These are phyloP conservation scores for Ambispora gerdemannii DNA, from an alignment of 192 early-diverging fungal species.

Conservation along the genomic window DNA sequence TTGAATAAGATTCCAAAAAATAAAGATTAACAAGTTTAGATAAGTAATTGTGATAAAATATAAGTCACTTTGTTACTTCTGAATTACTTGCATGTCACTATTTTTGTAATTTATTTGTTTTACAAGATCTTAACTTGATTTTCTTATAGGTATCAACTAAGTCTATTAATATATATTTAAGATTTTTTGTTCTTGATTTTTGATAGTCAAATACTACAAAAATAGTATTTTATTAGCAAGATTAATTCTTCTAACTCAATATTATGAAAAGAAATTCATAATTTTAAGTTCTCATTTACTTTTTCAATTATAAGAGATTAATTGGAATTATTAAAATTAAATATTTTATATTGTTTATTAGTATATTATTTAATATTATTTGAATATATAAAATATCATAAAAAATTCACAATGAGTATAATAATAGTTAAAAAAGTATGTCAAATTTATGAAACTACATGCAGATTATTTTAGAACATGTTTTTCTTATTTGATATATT, in stretches of 20 bases:
- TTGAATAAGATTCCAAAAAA: neutral
- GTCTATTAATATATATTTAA: neutral
- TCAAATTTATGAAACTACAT: no score
- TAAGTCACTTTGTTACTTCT: neutral
- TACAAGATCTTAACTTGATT: no score
- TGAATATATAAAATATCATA: no score
- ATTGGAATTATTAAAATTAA: neutral
- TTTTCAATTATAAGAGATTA: neutral
- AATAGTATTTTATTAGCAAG: neutral
- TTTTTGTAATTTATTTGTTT: no score
- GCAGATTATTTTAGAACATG: no score
- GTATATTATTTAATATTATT: slow-evolving; percentile 3
- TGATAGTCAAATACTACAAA: neutral
- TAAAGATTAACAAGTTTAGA: neutral
- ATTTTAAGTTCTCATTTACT: no score
- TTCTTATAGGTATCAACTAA: neutral
- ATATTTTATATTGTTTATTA: slow-evolving; percentile 1
- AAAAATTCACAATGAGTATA: no score
- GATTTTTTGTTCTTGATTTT: neutral
- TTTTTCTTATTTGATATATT: no score
- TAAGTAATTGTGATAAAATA: slow-evolving; percentile 1
- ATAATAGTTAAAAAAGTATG: no score
- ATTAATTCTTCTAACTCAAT: neutral
- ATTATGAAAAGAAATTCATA: neutral
- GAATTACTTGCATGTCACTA: neutral